Base-by-base conservation (phyloP, 164 flowering plant species). In the Umbellularia californica region DNA sequence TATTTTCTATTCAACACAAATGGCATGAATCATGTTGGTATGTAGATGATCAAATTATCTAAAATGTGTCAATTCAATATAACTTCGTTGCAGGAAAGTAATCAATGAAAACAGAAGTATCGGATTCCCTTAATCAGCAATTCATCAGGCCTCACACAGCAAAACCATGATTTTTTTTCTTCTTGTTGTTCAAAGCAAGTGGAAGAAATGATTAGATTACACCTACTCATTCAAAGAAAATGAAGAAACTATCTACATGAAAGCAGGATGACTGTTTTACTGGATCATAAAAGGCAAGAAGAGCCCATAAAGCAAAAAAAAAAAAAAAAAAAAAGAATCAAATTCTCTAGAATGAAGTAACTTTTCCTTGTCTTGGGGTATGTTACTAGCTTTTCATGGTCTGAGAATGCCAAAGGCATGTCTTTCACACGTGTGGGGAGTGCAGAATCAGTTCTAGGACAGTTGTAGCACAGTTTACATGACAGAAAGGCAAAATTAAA, bases 401-500 rank as follows among this genome's bases (percentile, higher is more conserved):
- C 79, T 77, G 67, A 74, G 80, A 80, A 81, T 25, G 76, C 81
- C 76, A 79, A 82, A 82, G 74, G 78, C 77, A 83, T 76, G 84
- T 52, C 64, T 65, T 77, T 67, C 72, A 79, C 84, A 81, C 81
- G 79, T 83, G 84, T 82, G 52, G 75, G 60, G 68, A 65, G 80
- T 75, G 81, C 77, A 74, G 77, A 77, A 70, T 82, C 84, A 33
- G 86, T 78, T 82, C 69, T 81, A 80, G 41, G 70, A 68, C 78
- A 66, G 85, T 78, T 82, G 69, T 81, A 79, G 41, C 25, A 5
- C 78, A 66, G 75, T 76, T 50, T 69, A 22, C 28, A 69, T 22
- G 25, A 27, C 41, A 41, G 55, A 73, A 69, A 23, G 12, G 55
- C 73, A 73, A 69, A 68, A 73, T 74, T 47, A 69, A 66, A 71